Conservation (phyloP, 1,284 basidiomycete species). For the Puccinia brachypodii region DNA sequence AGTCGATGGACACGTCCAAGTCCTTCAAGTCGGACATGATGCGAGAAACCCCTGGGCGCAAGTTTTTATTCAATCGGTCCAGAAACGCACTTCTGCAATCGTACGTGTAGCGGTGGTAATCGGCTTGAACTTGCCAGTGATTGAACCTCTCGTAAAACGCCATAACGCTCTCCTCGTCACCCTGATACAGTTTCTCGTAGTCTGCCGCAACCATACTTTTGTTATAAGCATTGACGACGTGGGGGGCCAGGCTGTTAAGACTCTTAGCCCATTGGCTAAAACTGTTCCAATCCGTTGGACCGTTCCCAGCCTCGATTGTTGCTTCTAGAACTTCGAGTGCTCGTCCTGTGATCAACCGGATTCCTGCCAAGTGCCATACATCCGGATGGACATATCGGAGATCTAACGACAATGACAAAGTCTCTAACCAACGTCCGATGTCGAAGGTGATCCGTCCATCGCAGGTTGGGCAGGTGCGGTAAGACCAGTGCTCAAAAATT, state of each 20-base stretch:
- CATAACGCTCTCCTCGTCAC: neutral
- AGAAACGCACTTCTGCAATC: neutral
- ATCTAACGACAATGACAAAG: neutral
- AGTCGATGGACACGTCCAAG: neutral
- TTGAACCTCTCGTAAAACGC: neutral
- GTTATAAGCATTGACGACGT: neutral
- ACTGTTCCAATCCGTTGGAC: neutral
- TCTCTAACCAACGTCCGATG: neutral
- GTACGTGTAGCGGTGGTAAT: neutral
- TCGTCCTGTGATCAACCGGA: neutral
- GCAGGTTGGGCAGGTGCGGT: neutral
- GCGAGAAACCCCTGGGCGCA: neutral
- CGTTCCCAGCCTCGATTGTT: neutral
- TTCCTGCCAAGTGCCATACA: neutral
- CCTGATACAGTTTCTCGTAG: neutral
- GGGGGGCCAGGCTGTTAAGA: neutral
- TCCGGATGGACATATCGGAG: neutral
- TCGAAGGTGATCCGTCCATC: neutral
- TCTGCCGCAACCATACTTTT: neutral
- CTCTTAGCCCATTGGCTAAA: neutral
- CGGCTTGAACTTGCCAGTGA: neutral
- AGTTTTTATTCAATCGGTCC: neutral
- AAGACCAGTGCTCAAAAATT: neutral
- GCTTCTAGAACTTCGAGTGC: neutral
- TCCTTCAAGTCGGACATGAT: neutral